Conservation (phyloP, 2,329 filamentous ascomycete species). For the Exophiala lecanii-corni region DNA sequence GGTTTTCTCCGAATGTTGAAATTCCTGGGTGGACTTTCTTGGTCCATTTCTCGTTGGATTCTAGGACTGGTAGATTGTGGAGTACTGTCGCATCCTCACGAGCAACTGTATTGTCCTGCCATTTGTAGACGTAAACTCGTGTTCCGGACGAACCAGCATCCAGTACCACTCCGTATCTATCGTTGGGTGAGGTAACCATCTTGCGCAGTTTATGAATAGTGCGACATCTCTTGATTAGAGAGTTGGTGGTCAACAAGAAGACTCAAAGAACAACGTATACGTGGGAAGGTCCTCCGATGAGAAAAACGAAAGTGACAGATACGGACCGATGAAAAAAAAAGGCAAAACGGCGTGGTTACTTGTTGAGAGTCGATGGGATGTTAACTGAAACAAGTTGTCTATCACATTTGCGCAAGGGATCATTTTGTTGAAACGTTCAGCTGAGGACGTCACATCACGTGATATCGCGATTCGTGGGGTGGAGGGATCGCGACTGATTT, state of each 20-base stretch:
- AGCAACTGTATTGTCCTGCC: slow-evolving; percentile 72
- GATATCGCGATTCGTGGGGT: no score
- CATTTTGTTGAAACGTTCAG: no score
- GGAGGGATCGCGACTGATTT: no score
- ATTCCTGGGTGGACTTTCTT: slow-evolving; percentile 93
- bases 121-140: slow-evolving; percentile 88
- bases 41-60: slow-evolving; percentile 80
- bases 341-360: neutral
- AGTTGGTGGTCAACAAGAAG: neutral
- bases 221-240: neutral
- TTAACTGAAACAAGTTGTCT: no score
- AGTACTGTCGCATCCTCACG: slow-evolving; percentile 56
- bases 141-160: slow-evolving; percentile 97
- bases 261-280: neutral
- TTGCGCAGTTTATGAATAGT: neutral
- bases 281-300: neutral
- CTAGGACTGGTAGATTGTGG: slow-evolving; percentile 69
- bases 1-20: slow-evolving; percentile 78
- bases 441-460: no score
- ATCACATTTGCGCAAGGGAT: no score
- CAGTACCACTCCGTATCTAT: slow-evolving; percentile 85
- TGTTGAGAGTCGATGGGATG: neutral
- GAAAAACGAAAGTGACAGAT: neutral
- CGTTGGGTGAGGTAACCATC: slow-evolving; percentile 23
- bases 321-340: neutral